Conservation (phyloP, 2,329 filamentous ascomycete genomes). For the Fonsecaea monophora region DNA sequence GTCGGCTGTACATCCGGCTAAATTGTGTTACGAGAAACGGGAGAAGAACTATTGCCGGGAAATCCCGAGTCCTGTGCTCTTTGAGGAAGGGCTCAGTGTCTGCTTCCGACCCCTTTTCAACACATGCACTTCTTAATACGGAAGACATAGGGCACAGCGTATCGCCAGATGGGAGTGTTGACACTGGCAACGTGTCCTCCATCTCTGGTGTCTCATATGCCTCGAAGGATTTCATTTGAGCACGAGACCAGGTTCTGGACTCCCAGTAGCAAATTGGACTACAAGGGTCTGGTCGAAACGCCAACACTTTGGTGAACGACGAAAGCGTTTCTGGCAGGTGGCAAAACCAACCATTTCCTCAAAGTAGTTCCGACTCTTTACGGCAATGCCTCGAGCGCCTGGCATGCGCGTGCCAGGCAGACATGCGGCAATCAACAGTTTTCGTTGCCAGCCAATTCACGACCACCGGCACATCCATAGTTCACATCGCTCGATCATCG, state of each 20-base stretch:
- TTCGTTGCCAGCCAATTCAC: neutral
- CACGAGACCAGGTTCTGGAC: slow-evolving; percentile 1
- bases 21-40: neutral
- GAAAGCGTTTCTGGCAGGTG: neutral
- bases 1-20: neutral
- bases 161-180: slow-evolving; percentile 10
- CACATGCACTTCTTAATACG: slow-evolving; percentile 2
- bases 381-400: neutral
- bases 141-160: slow-evolving; percentile 12
- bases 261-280: neutral
- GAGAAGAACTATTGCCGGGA: neutral
- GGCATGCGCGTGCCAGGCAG: neutral
- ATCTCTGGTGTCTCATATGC: neutral
- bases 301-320: neutral
- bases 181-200: neutral
- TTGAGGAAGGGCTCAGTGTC: neutral
- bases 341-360: slow-evolving; percentile 6
- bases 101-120: slow-evolving; percentile 12
- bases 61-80: neutral
- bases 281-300: neutral
- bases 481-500: slow-evolving; percentile 20
- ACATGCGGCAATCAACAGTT: slow-evolving; percentile 3
- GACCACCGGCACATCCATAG: slow-evolving; percentile 5
- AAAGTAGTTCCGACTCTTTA: slow-evolving; percentile 3
- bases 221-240: slow-evolving; percentile 3